phyloP scores from a whole-genome alignment of 129 eudicot genomes.

The Flaveria robusta region DNA sequence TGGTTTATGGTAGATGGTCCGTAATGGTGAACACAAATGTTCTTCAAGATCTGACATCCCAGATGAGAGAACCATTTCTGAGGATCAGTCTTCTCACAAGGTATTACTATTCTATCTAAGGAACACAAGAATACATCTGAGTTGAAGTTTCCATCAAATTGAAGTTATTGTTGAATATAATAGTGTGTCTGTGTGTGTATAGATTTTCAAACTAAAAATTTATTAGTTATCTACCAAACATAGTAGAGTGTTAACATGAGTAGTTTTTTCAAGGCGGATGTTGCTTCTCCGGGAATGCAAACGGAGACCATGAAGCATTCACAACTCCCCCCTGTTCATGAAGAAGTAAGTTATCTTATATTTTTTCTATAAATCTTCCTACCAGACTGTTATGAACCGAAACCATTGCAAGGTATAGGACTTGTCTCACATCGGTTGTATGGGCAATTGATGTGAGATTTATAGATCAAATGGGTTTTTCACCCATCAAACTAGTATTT shows the following conservation, averaged over 20 bases:
- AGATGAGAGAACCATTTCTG: constrained; percentile 68
- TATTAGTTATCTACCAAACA: constrained; percentile 14
- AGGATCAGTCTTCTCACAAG: constrained; percentile 54
- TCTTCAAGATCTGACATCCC: constrained; percentile 47
- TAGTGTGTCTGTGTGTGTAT: not conserved
- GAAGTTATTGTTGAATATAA: not conserved
- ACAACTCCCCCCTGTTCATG: constrained; percentile 55
- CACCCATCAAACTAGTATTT: too few relatives aligned
- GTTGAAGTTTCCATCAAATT: not conserved
- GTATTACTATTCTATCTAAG: constrained; percentile 31
- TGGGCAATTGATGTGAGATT: too few relatives aligned
- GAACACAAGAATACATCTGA: not conserved
- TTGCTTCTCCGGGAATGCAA: constrained; percentile 40
- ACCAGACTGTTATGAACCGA: too few relatives aligned
- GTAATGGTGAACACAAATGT: constrained; percentile 81
- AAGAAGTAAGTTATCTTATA: constrained; percentile 55
- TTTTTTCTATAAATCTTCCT: not conserved
- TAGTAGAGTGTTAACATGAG: constrained; percentile 44
- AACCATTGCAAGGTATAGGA: too few relatives aligned
- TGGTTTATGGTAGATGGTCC: constrained; percentile 74
- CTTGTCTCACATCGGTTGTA: too few relatives aligned
- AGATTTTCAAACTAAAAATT: not conserved
- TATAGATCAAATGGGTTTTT: too few relatives aligned
- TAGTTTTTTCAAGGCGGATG: constrained; percentile 45
- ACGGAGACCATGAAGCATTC: constrained; percentile 43